Conservation (phyloP, 257 asterid species). For the Petunia secreta region DNA sequence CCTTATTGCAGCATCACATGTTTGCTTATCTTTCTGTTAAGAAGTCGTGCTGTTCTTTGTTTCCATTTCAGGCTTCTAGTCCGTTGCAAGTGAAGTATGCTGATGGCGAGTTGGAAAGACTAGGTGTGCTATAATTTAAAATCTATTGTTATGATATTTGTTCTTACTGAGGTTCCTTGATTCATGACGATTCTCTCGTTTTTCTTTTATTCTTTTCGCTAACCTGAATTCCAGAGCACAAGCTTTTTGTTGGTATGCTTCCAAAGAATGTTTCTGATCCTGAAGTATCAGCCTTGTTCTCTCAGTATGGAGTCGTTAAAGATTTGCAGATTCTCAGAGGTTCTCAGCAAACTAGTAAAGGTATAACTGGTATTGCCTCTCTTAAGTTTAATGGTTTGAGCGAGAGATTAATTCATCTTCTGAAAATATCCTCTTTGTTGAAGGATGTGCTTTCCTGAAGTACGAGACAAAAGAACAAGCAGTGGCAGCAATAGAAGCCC, state of each 20-base stretch:
- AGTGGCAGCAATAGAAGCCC: constrained; percentile 84
- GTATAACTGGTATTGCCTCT: constrained; percentile 41
- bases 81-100: constrained; percentile 99
- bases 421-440: constrained; percentile 24
- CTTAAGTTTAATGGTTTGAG: constrained; percentile 4
- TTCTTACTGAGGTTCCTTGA: neutral
- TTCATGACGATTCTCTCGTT: constrained; percentile 4
- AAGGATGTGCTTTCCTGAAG: constrained; percentile 95
- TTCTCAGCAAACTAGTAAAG: constrained; percentile 91
- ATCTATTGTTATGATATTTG: constrained; percentile 26
- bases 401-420: neutral
- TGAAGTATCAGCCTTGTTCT: constrained; percentile 81
- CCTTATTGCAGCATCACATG: constrained; percentile 10
- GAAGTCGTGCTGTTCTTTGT: constrained; percentile 40
- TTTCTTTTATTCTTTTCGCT: constrained; percentile 19
- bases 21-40: constrained; percentile 39
- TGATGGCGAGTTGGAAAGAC: constrained; percentile 99
- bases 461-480: constrained; percentile 93
- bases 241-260: constrained; percentile 96
- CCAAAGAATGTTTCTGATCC: constrained; percentile 86
- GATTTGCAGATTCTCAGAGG: constrained; percentile 95
- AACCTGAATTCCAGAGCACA: constrained; percentile 68
- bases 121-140: constrained; percentile 58
- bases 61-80: constrained; percentile 82
- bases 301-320: constrained; percentile 77